Percentiles rank a stretch among this genome's conserved stretches.
Conservation (phyloP, 495 filamentous ascomycete genomes). For the Pseudoneurospora amorphoporcata region DNA sequence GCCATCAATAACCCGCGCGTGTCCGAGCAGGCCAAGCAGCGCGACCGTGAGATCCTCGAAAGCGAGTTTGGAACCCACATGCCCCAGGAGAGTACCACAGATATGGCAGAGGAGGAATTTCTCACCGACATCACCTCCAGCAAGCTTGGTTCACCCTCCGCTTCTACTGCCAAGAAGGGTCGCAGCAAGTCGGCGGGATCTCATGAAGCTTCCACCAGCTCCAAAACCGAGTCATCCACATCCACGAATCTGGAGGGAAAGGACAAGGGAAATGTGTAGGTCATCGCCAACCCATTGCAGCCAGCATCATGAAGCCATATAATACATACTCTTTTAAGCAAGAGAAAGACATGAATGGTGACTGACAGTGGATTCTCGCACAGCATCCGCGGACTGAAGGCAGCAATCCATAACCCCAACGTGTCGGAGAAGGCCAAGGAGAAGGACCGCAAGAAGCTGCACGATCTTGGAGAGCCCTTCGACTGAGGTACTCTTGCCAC, state of each 20-base stretch:
- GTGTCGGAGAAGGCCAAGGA: slow-evolving; percentile 21
- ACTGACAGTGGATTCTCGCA: background rate
- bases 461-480: slow-evolving; percentile 15
- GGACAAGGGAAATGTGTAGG: slow-evolving; percentile 14
- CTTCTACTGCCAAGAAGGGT: slow-evolving; percentile 5
- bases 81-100: background rate
- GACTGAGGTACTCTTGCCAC: background rate
- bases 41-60: slow-evolving; percentile 13
- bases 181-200: slow-evolving; percentile 6
- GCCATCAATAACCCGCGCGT: slow-evolving; percentile 21
- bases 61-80: slow-evolving; percentile 8
- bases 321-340: background rate
- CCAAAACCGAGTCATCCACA: background rate
- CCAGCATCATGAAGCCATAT: background rate
- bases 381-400: slow-evolving; percentile 13
- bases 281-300: background rate
- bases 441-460: slow-evolving; percentile 19
- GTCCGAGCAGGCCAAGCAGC: slow-evolving; percentile 11
- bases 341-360: background rate
- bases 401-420: slow-evolving; percentile 14
- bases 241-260: slow-evolving; percentile 6
- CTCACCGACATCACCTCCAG: background rate
- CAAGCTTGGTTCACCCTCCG: background rate
- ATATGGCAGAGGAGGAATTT: background rate
- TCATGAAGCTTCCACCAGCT: background rate